Evolutionary conservation across 352 stramenopile genomes (phyloP).

Genomic region (Phytophthora pluvialis): DNA sequence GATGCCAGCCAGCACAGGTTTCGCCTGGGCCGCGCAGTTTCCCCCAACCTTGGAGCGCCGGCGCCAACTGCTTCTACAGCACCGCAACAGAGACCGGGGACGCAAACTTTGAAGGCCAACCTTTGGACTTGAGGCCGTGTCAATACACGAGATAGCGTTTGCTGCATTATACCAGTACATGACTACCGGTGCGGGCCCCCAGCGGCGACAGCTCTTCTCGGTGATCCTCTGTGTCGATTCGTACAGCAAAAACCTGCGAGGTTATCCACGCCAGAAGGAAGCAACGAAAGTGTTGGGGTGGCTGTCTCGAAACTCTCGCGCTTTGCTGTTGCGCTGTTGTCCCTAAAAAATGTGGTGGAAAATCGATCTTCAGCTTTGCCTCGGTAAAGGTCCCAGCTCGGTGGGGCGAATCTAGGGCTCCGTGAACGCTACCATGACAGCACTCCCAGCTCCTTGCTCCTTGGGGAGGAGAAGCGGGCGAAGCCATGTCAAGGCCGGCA

Average conservation of each 20-base stretch:
- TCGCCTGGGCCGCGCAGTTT: constrained; percentile 27
- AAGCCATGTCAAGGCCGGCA: constrained; percentile 48
- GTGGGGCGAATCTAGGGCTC: constrained; percentile 15
- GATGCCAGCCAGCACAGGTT: constrained; percentile 2
- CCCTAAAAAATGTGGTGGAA: constrained; percentile 16
- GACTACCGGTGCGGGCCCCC: background rate
- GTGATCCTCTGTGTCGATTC: constrained; percentile 28
- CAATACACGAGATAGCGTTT: constrained; percentile 15
- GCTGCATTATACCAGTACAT: background rate
- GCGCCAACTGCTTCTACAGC: constrained; percentile 31
- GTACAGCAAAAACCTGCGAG: constrained; percentile 29
- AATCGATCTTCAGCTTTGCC: constrained; percentile 31
- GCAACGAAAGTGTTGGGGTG: constrained; percentile 20
- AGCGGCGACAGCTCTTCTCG: constrained; percentile 24
- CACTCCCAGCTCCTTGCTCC: constrained; percentile 18
- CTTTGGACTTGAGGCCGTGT: constrained; percentile 13
- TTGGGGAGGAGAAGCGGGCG: constrained; percentile 22
- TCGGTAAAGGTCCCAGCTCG: constrained; percentile 27
- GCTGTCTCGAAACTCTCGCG: constrained; percentile 23
- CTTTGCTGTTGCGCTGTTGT: constrained; percentile 26
- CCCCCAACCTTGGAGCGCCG: constrained; percentile 9
- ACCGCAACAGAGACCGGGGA: constrained; percentile 23
- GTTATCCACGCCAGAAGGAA: constrained; percentile 35
- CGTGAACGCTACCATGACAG: constrained; percentile 7
- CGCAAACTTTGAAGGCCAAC: constrained; percentile 9